These are phyloP conservation scores for Didymella arachidicola DNA, from an alignment of 2,329 filamentous ascomycete species.

Conservation along the genomic window DNA sequence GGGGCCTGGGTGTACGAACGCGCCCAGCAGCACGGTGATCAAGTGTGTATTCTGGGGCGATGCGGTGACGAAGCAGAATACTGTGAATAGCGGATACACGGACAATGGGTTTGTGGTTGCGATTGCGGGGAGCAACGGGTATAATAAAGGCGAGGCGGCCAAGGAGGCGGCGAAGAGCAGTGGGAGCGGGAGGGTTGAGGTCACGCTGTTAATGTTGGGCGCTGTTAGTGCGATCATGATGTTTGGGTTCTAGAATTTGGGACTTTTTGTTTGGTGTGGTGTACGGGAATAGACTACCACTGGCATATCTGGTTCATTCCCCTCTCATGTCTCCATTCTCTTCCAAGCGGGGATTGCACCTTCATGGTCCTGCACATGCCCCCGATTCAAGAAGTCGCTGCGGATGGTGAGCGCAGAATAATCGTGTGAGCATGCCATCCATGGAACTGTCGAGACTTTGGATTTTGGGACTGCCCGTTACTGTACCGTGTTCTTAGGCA, in stretches of 20 bases:
- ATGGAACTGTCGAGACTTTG: too few species aligned
- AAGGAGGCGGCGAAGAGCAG: slow-evolving; percentile 16
- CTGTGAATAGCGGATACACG: slow-evolving; percentile 22
- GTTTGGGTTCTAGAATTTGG: background rate
- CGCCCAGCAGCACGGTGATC: slow-evolving; percentile 31
- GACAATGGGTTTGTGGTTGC: slow-evolving; percentile 25
- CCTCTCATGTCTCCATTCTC: too few species aligned
- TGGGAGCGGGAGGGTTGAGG: background rate
- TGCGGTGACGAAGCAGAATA: slow-evolving; percentile 20
- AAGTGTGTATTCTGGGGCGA: slow-evolving; percentile 35
- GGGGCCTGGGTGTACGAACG: slow-evolving; percentile 24
- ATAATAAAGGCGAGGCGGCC: slow-evolving; percentile 25
- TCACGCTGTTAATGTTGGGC: slow-evolving; percentile 1
- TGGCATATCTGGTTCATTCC: background rate
- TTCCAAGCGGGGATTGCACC: too few species aligned
- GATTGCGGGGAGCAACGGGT: slow-evolving; percentile 33
- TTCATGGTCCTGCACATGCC: too few species aligned
- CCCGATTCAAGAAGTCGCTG: too few species aligned
- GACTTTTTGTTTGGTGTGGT: too few species aligned
- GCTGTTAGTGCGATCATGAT: slow-evolving; percentile 5
- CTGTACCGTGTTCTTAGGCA: background rate
- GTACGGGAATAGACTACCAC: too few species aligned
- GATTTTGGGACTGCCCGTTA: too few species aligned
- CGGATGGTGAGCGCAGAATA: too few species aligned
- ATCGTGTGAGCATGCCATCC: too few species aligned